Evolutionary conservation across 495 filamentous ascomycete species (phyloP).

Genomic region (Aspergillus funiculosus): DNA sequence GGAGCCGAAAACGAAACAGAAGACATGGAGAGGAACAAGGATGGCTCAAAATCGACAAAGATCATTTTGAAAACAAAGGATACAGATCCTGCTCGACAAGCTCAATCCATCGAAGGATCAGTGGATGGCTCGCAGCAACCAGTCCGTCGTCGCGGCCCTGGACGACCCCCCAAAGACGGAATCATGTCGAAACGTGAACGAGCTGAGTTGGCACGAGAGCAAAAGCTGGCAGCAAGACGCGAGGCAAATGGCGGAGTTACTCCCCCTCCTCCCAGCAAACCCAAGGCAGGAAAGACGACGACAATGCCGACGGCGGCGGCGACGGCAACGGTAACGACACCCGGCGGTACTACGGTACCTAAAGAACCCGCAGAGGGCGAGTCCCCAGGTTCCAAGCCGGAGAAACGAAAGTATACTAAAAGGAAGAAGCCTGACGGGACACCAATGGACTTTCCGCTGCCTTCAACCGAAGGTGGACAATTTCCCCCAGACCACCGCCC

Average conservation of each 20-base stretch:
- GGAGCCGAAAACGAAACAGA: slow-evolving; percentile 37
- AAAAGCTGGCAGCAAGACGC: slow-evolving; percentile 44
- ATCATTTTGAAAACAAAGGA: slow-evolving; percentile 38
- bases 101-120: slow-evolving; percentile 32
- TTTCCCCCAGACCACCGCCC: slow-evolving; percentile 38
- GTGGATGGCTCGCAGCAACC: slow-evolving; percentile 39
- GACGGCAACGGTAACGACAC: slow-evolving; percentile 9
- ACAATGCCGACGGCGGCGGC: too few species aligned
- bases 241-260: slow-evolving; percentile 43
- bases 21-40: slow-evolving; percentile 32
- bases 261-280: slow-evolving; percentile 44
- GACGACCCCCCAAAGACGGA: slow-evolving; percentile 84
- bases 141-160: slow-evolving; percentile 72
- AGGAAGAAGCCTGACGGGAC: slow-evolving; percentile 56
- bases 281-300: slow-evolving; percentile 54
- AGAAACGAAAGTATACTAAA: slow-evolving; percentile 76
- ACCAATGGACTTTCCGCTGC: slow-evolving; percentile 37
- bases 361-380: slow-evolving; percentile 45
- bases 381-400: slow-evolving; percentile 51
- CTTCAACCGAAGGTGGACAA: slow-evolving; percentile 44
- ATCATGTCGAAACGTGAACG: slow-evolving; percentile 86
- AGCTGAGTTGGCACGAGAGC: slow-evolving; percentile 59
- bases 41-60: slow-evolving; percentile 32
- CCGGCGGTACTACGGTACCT: slow-evolving; percentile 9
- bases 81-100: slow-evolving; percentile 22